phyloP scores from a whole-genome alignment of 371 early-diverging fungal species.

The Mycotypha africana region DNA sequence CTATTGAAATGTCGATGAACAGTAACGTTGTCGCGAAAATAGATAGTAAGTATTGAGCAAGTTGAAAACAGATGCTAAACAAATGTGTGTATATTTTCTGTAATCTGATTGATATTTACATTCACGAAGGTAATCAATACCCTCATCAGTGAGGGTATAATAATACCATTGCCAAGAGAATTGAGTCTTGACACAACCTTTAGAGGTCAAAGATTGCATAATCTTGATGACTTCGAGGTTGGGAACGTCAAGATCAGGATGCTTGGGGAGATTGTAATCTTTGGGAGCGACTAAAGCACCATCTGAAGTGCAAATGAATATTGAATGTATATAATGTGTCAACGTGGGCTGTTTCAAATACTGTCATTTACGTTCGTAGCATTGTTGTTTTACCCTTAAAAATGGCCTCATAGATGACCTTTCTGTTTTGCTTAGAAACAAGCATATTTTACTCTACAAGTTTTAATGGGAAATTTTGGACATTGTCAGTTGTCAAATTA shows the following conservation, averaged over 20 bases:
- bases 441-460: constrained; percentile 65
- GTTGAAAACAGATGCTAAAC: no score
- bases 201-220: constrained; percentile 92
- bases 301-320: constrained; percentile 49
- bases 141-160: constrained; percentile 96
- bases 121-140: constrained; percentile 95
- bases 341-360: background rate
- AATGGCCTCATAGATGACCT: constrained; percentile 88
- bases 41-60: no score
- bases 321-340: background rate
- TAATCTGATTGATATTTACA: no score
- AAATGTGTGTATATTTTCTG: no score
- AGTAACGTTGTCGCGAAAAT: no score
- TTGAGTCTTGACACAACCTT: constrained; percentile 89
- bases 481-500: background rate
- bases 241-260: constrained; percentile 90
- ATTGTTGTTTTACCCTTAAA: constrained; percentile 60
- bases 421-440: constrained; percentile 92
- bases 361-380: background rate
- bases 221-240: constrained; percentile 99
- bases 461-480: background rate
- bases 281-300: constrained; percentile 97
- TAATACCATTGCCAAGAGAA: constrained; percentile 99
- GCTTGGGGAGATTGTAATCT: constrained; percentile 93
- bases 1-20: no score